Evolutionary conservation across 1,284 basidiomycete genomes (phyloP), one percentile per base, ranked within the genome.

Genomic region (Pseudozyma sp.): DNA sequence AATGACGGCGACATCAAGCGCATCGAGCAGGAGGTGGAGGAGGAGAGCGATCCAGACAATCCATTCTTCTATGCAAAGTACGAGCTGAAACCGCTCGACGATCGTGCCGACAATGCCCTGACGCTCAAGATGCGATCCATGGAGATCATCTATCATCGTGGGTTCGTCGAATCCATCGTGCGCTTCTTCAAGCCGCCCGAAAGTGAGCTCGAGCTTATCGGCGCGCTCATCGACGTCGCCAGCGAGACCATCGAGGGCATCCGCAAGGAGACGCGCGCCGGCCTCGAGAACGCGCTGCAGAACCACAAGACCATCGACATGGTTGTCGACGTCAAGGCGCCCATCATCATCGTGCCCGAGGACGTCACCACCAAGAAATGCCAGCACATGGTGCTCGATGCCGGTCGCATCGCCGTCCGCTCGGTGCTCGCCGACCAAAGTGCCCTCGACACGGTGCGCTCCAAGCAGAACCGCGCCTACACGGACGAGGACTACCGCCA

Each of bases 61-160:
- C 92, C 95, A 2, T 98, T 99, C 88, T 94, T 99, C 85, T 93
- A 89, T 77, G 86, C 97, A 79, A 93, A 92, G 81, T 93, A 95
- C 76, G 97, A 99, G 86, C 90, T 91, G 66, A 95, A 94, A 76
- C 97, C 97, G 8, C 87, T 98, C 44, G 94, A 98, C 84, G 91
- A 92, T 55, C 90, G 94, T 46, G 95, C 97, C 37, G 96, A 99
- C 84, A 97, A 89, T 79, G 94, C 92, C 0, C 86, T 99, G 58
- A 92, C 92, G 7, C 89, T 97, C 56, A 91, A 90, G 63, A 94
- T 99, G 92, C 90, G 94, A 7, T 94, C 96, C 80, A 92, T 97
- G 90, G 96, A 99, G 85, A 93, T 99, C 76, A 93, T 99, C 60
- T 99, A 99, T 82, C 94, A 99, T 84, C 90, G 88, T 78, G 92